A percentile compares a stretch with the other conserved stretches of the same genome.
Conservation (phyloP, 192 early-diverging fungal species). For the Backusella parvicylindrica region DNA sequence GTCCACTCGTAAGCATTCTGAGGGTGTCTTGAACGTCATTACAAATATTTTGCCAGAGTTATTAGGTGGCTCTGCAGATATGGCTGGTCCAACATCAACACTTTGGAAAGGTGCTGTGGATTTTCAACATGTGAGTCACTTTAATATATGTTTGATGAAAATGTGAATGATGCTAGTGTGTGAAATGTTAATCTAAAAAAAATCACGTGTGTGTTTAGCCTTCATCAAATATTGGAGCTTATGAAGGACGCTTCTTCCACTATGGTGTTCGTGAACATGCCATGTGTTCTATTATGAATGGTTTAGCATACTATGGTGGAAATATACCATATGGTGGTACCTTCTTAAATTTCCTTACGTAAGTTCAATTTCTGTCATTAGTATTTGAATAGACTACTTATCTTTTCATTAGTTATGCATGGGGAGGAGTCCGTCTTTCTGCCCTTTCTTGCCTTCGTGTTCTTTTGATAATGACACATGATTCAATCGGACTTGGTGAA, state of each 20-base stretch:
- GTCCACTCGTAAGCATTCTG: slow-evolving; percentile 86
- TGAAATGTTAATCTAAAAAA: neutral
- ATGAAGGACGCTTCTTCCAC: slow-evolving; percentile 82
- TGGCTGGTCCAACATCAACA: slow-evolving; percentile 92
- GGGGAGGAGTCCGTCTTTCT: slow-evolving; percentile 80
- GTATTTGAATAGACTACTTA: neutral
- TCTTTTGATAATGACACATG: slow-evolving; percentile 96
- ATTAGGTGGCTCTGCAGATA: slow-evolving; percentile 90
- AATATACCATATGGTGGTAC: slow-evolving; percentile 81
- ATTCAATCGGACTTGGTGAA: slow-evolving; percentile 96
- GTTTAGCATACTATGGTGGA: slow-evolving; percentile 81
- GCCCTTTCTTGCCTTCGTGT: slow-evolving; percentile 85
- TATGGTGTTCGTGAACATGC: slow-evolving; percentile 97
- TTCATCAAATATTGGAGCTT: slow-evolving; percentile 64
- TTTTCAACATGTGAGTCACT: slow-evolving; percentile 66
- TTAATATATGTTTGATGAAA: neutral
- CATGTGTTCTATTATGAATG: slow-evolving; percentile 91
- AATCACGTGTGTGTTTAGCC: slow-evolving; percentile 4
- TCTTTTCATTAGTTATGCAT: slow-evolving; percentile 51
- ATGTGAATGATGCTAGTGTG: neutral
- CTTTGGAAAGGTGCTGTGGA: slow-evolving; percentile 92
- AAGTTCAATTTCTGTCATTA: neutral
- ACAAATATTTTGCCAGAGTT: slow-evolving; percentile 81
- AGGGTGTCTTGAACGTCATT: slow-evolving; percentile 76
- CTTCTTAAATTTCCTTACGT: slow-evolving; percentile 88